phyloP scores from a whole-genome alignment of 352 stramenopile genomes.

The Pythium sukuiense region DNA sequence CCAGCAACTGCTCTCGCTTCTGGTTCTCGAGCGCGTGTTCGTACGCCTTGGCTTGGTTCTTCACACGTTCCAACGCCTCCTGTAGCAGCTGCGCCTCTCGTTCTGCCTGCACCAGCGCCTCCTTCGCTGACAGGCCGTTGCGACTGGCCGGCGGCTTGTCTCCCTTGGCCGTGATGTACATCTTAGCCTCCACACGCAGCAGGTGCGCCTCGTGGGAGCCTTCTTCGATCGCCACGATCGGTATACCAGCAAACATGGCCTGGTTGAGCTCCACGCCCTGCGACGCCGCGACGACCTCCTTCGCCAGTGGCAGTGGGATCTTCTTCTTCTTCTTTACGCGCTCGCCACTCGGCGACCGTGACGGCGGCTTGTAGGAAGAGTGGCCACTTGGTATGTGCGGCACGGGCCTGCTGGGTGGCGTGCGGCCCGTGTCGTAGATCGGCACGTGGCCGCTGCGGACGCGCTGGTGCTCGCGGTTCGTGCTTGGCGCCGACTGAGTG shows the following conservation, averaged over 20 bases:
- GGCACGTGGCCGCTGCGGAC: slow-evolving; percentile 51
- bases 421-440: slow-evolving; percentile 44
- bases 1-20: slow-evolving; percentile 66
- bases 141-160: slow-evolving; percentile 27
- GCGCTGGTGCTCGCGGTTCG: slow-evolving; percentile 39
- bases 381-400: background rate
- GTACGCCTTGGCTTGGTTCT: slow-evolving; percentile 84
- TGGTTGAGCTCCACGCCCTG: slow-evolving; percentile 66
- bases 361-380: background rate
- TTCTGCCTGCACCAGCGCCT: slow-evolving; percentile 66
- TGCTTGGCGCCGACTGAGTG: slow-evolving; percentile 57
- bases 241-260: slow-evolving; percentile 73
- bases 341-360: slow-evolving; percentile 32
- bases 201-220: slow-evolving; percentile 77
- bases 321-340: slow-evolving; percentile 72
- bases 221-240: slow-evolving; percentile 73
- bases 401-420: background rate
- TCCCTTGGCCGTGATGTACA: slow-evolving; percentile 67
- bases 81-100: slow-evolving; percentile 73
- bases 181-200: slow-evolving; percentile 78
- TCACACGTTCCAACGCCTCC: slow-evolving; percentile 82
- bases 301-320: slow-evolving; percentile 78
- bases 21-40: slow-evolving; percentile 77
- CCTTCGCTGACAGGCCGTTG: slow-evolving; percentile 51
- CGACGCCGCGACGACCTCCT: slow-evolving; percentile 76